phyloP scores from a whole-genome alignment of 805 yeast species.

The Peterozyma xylosa region DNA sequence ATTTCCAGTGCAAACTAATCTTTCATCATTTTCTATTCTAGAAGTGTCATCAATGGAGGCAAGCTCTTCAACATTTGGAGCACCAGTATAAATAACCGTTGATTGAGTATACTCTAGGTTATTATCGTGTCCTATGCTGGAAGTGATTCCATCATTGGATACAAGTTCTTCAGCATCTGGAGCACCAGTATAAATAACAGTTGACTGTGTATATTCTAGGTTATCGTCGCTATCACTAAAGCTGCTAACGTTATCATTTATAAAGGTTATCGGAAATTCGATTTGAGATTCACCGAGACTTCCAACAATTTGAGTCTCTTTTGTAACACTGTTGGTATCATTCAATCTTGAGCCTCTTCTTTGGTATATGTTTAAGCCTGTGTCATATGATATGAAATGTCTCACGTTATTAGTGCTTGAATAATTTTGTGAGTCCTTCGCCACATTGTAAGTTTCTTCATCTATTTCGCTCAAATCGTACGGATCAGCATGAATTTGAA shows the following conservation, averaged over 20 bases:
- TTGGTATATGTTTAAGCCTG: constrained; percentile 13
- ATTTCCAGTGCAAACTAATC: too few species aligned
- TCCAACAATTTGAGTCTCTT: constrained; percentile 5
- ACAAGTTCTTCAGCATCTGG: too few species aligned
- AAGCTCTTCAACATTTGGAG: too few species aligned
- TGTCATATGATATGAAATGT: constrained; percentile 23
- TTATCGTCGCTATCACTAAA: neutral
- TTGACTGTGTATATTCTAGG: too few species aligned
- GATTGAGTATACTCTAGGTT: too few species aligned
- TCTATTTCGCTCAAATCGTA: neutral
- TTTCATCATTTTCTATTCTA: too few species aligned
- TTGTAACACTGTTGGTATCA: constrained; percentile 3
- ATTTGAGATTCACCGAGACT: neutral
- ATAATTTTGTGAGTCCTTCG: neutral
- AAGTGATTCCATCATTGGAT: too few species aligned
- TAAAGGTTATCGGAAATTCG: neutral
- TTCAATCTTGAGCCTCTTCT: too few species aligned
- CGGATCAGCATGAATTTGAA: neutral
- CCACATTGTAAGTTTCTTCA: neutral
- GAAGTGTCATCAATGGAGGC: too few species aligned
- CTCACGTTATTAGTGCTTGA: constrained; percentile 13
- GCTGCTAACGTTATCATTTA: neutral
- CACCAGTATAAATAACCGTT: too few species aligned
- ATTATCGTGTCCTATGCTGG: too few species aligned
- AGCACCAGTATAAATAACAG: too few species aligned